These are phyloP conservation scores for Polygonum aviculare DNA, from an alignment of 148 eudicot genomes.

Conservation along the genomic window DNA sequence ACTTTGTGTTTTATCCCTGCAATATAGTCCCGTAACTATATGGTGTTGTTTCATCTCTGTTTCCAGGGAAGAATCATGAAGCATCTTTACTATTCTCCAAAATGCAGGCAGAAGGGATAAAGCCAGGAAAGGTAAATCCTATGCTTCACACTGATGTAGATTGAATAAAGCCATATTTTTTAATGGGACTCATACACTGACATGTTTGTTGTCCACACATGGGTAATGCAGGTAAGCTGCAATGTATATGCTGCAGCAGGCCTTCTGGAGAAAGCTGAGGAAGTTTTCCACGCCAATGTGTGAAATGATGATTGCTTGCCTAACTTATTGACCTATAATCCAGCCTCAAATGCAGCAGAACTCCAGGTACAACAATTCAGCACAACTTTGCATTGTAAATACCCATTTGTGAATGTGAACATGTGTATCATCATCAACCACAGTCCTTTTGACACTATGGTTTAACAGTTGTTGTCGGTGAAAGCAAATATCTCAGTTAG, in stretches of 20 bases:
- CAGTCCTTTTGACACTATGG: no score
- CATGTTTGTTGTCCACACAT: neutral
- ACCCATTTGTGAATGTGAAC: no score
- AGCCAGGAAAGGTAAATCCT: slow-evolving; percentile 68
- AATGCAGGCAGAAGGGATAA: slow-evolving; percentile 81
- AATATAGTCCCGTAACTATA: neutral
- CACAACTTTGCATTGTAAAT: no score
- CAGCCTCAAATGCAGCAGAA: no score
- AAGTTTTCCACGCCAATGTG: slow-evolving; percentile 49
- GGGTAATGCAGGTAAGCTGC: slow-evolving; percentile 60
- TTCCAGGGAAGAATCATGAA: slow-evolving; percentile 60
- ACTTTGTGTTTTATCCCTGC: neutral
- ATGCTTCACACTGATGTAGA: neutral
- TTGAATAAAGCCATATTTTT: neutral
- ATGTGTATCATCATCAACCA: no score
- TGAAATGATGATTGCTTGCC: slow-evolving; percentile 32
- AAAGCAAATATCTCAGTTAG: no score
- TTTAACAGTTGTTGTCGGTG: no score
- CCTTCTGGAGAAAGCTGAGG: slow-evolving; percentile 47
- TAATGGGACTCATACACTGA: neutral
- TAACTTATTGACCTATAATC: slow-evolving; percentile 47
- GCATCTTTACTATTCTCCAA: slow-evolving; percentile 53
- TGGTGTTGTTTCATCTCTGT: slow-evolving; percentile 6
- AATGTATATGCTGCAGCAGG: slow-evolving; percentile 54
- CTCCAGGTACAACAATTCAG: no score